Conservation (phyloP, 2,329 filamentous ascomycete genomes). For the Phoma sp. region DNA sequence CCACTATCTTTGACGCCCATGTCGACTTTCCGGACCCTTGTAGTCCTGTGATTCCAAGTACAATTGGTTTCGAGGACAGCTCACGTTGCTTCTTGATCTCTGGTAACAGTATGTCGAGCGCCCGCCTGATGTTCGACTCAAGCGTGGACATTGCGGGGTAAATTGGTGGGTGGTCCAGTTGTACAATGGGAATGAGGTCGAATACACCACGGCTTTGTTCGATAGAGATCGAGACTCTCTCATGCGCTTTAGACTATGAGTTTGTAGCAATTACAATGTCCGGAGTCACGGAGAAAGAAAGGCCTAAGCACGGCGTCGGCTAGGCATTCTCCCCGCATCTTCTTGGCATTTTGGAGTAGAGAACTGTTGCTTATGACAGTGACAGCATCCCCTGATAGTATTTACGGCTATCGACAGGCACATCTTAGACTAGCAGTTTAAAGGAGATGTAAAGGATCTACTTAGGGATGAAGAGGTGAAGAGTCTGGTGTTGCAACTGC, state of each 20-base stretch:
- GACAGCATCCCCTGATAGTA: background rate
- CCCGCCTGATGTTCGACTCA: constrained; percentile 36
- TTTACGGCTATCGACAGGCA: background rate
- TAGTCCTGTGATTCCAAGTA: constrained; percentile 88
- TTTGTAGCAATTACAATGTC: background rate
- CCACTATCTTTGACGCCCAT: constrained; percentile 61
- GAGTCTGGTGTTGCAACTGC: background rate
- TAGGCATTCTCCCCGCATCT: constrained; percentile 13
- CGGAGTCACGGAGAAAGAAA: constrained; percentile 9
- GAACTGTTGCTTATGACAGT: no score
- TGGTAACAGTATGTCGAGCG: constrained; percentile 37
- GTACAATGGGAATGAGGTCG: background rate
- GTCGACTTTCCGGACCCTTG: constrained; percentile 95
- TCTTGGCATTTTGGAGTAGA: no score
- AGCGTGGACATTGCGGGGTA: constrained; percentile 33
- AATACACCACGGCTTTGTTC: background rate
- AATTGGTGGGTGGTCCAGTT: background rate
- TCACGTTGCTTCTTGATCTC: constrained; percentile 31
- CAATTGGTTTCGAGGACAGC: constrained; percentile 67
- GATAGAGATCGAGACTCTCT: background rate
- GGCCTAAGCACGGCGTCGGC: constrained; percentile 7
- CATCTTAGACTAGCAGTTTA: no score
- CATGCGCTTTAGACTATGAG: background rate
- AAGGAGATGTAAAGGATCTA: background rate
- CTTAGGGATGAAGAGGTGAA: background rate